Conservation (phyloP, 768 basidiomycete genomes). For the Jaapia argillacea region DNA sequence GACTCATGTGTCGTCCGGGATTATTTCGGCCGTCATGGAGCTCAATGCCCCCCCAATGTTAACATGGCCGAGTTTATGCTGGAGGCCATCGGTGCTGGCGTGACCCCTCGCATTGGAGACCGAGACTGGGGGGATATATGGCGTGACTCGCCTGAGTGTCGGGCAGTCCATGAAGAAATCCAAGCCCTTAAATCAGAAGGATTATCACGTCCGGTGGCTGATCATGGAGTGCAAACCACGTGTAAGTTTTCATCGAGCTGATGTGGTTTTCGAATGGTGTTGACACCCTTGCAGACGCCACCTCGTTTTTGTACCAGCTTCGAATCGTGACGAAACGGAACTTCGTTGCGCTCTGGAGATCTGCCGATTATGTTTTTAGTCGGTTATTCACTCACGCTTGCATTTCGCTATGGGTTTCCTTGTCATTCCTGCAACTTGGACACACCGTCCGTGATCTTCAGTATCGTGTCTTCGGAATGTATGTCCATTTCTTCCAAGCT, state of each 20-base stretch:
- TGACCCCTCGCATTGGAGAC: conserved; percentile 59
- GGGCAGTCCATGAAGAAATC: conserved; percentile 30
- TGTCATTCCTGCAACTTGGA: conserved; percentile 32
- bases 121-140: conserved; percentile 86
- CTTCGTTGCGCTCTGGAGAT: not conserved
- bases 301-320: conserved; percentile 61
- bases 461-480: not conserved
- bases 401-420: conserved; percentile 11
- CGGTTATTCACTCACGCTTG: conserved; percentile 21
- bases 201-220: not conserved
- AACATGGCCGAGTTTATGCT: conserved; percentile 56
- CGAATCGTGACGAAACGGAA: not conserved
- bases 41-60: conserved; percentile 60
- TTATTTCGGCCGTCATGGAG: conserved; percentile 74
- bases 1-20: conserved; percentile 59
- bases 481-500: not conserved
- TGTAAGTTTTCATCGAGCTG: conserved; percentile 8
- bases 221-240: not conserved
- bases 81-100: conserved; percentile 78
- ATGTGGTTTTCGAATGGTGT: too few species aligned
- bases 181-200: conserved; percentile 24
- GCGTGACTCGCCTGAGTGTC: conserved; percentile 58
- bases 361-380: not conserved
- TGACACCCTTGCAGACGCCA: conserved; percentile 42
- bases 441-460: not conserved